Evolutionary conservation across 2,329 filamentous ascomycete genomes (phyloP), one percentile per base, ranked within the genome.

Genomic region (Talaromyces sp.): DNA sequence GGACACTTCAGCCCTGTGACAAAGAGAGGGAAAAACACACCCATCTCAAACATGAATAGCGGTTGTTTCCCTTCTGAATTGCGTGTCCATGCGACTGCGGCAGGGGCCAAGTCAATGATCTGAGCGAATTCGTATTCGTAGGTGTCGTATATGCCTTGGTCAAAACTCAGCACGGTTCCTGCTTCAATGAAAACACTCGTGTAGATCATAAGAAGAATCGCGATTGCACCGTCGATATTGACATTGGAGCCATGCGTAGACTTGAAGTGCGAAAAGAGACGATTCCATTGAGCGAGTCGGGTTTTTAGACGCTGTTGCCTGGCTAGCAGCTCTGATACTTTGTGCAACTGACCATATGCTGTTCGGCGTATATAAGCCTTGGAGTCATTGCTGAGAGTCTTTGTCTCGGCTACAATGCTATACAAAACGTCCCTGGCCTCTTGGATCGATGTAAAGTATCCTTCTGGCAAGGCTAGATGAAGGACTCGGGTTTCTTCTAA

Each of bases 1-100:
- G 73, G 71, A 52, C 73, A 76, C 54, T 69, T 66, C 1, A 74
- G 63, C 30, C 67, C 67, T 0, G 70, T 72, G 30, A 75, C 70
- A 65, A 67, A 76, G 2, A 75, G 66, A 2, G 72, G 71, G 9
- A 70, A 50, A 1, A 65, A 70, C 16, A 74, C 59, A 14, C 66
- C 66, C 6, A 73, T 57, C 28, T 75, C 73, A 57, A 74, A 73
- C 5, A 71, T 74, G 31, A 72, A 74, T 6, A 68, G 70, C 5
- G 69, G 64, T 42, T 69, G 68, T 12, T 31, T 31, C 12, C 36
- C 36, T n/a, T 40, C 36, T 14, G 36, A 40, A 16, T 40, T 40
- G 27, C 14, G 14, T 31, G 50, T 28, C 16, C 28, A n/a, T n/a
- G 50, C 50, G 12, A 53, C 16, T 14, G 28, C 50, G 2, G 18